Percentiles rank a stretch among this genome's conserved stretches.
Evolutionary conservation across 331 rosid species (phyloP).

Genomic region (Malus hybrid): DNA sequence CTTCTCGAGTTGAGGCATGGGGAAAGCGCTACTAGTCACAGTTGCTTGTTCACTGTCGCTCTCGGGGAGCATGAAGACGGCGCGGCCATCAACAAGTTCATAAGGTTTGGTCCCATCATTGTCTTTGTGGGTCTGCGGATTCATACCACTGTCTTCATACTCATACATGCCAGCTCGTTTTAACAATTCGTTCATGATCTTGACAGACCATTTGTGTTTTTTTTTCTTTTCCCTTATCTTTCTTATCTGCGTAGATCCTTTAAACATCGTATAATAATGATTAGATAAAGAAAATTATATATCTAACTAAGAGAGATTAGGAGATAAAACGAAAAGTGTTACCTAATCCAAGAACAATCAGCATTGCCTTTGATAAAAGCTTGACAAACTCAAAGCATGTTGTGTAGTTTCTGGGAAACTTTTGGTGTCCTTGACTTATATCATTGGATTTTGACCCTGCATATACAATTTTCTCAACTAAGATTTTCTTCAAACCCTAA

Average conservation of each 20-base stretch:
- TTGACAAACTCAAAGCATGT: slow-evolving; percentile 14
- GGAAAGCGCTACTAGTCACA: too few relatives aligned
- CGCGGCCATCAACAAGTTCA: too few relatives aligned
- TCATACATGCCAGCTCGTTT: background rate
- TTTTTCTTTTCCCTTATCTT: slow-evolving; percentile 29
- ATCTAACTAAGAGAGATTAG: too few relatives aligned
- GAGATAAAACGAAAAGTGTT: background rate
- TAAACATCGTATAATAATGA: background rate
- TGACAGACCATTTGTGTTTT: slow-evolving; percentile 36
- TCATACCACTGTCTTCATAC: slow-evolving; percentile 27
- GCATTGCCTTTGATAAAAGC: background rate
- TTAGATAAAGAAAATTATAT: too few relatives aligned
- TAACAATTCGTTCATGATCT: slow-evolving; percentile 33
- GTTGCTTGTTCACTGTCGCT: too few relatives aligned
- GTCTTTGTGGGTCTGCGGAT: too few relatives aligned
- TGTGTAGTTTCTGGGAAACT: slow-evolving; percentile 3
- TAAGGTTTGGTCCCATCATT: too few relatives aligned
- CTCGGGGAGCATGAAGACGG: too few relatives aligned
- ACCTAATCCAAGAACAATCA: slow-evolving; percentile 36
- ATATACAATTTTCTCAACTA: too few relatives aligned
- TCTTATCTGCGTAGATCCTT: slow-evolving; percentile 16
- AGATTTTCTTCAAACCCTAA: too few relatives aligned
- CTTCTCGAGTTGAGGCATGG: background rate
- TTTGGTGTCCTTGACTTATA: background rate
- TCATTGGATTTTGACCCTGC: too few relatives aligned